Conservation (phyloP, 2,329 filamentous ascomycete species). For the Alternaria novae-zelandiae region DNA sequence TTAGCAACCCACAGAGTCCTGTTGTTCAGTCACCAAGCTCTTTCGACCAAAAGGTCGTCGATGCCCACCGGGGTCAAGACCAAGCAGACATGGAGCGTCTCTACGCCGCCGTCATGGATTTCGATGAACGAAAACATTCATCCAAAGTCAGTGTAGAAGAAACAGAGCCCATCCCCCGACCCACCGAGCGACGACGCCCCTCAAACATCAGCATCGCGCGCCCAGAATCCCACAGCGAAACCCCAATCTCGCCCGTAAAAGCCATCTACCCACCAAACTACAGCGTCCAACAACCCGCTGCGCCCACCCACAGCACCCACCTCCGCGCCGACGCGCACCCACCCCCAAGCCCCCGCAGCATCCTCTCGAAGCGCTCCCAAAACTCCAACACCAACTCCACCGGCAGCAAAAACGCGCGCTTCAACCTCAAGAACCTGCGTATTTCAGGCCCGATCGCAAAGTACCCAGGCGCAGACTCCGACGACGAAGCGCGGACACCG, state of each 20-base stretch:
- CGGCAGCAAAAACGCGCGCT: conserved; percentile 48
- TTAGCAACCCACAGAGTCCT: conserved; percentile 44
- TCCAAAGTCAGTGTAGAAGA: conserved; percentile 38
- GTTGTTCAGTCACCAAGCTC: conserved; percentile 66
- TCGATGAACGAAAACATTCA: conserved; percentile 66
- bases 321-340: conserved; percentile 21
- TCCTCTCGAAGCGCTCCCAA: conserved; percentile 45
- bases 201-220: conserved; percentile 41
- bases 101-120: conserved; percentile 90
- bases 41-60: conserved; percentile 79
- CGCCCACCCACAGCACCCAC: conserved; percentile 13
- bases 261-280: conserved; percentile 57
- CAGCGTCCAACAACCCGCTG: conserved; percentile 27
- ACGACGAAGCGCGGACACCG: conserved; percentile 59
- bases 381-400: conserved; percentile 48
- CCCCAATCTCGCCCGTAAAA: conserved; percentile 51
- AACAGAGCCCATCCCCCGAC: conserved; percentile 11
- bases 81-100: conserved; percentile 87
- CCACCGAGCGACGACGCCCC: conserved; percentile 25
- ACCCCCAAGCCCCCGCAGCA: conserved; percentile 42
- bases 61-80: conserved; percentile 74
- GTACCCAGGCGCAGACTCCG: conserved; percentile 48
- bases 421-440: conserved; percentile 61
- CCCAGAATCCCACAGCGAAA: conserved; percentile 31
- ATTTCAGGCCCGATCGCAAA: conserved; percentile 63